Evolutionary conservation across 257 asterid genomes (phyloP).

Genomic region (Orobanche coerulescens): DNA sequence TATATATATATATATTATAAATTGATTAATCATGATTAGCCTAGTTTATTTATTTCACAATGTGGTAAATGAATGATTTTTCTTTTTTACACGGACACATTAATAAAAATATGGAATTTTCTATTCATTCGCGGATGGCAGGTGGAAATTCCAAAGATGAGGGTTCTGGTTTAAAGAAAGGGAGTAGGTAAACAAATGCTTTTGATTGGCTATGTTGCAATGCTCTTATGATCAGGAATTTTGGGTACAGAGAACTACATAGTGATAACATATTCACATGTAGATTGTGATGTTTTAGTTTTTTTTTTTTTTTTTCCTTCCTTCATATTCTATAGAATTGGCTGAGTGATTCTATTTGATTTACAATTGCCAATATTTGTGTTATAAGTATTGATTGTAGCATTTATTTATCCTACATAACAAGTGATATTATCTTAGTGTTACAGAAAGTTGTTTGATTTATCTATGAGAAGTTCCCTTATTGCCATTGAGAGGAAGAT

Average conservation of each 20-base stretch:
- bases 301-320: no score
- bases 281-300: conserved; percentile 13
- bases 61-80: conserved; percentile 48
- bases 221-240: conserved; percentile 16
- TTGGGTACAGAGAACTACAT: background rate
- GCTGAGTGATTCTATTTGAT: conserved; percentile 11
- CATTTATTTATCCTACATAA: background rate
- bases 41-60: conserved; percentile 3
- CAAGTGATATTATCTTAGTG: background rate
- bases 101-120: conserved; percentile 90
- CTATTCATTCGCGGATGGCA: conserved; percentile 99
- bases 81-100: conserved; percentile 53
- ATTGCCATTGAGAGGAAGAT: conserved; percentile 10
- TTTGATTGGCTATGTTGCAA: conserved; percentile 67
- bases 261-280: conserved; percentile 20
- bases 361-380: conserved; percentile 9
- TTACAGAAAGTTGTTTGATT: background rate
- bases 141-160: conserved; percentile 99
- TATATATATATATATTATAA: background rate
- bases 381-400: background rate
- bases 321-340: conserved; percentile 7
- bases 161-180: conserved; percentile 99
- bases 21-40: background rate
- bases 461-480: background rate
- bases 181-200: conserved; percentile 98